These are phyloP conservation scores for Apiotrichum laibachii DNA, from an alignment of 1,284 basidiomycete species.

Conservation along the genomic window DNA sequence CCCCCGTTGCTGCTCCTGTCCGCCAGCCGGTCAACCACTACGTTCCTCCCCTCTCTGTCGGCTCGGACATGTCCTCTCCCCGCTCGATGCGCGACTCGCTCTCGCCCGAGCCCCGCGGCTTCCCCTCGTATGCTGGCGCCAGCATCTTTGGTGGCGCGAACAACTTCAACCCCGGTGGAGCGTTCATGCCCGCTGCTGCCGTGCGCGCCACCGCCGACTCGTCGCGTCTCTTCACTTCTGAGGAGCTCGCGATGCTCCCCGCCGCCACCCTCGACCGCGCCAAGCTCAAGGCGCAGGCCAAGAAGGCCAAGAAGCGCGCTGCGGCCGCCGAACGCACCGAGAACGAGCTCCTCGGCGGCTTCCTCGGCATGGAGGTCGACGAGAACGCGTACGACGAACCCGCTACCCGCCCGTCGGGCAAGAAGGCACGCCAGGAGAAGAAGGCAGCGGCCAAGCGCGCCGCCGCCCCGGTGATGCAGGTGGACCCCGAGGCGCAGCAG, in stretches of 20 bases:
- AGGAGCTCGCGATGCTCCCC: slow-evolving; percentile 44
- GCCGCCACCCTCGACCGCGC: slow-evolving; percentile 36
- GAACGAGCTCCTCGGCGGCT: slow-evolving; percentile 42
- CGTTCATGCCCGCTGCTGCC: slow-evolving; percentile 7
- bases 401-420: background rate
- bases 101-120: slow-evolving; percentile 7
- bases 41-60: slow-evolving; percentile 8
- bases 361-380: slow-evolving; percentile 46
- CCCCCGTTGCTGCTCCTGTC: background rate
- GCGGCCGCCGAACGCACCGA: slow-evolving; percentile 41
- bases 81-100: slow-evolving; percentile 10
- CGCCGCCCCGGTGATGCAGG: slow-evolving; percentile 4
- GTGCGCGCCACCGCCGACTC: slow-evolving; percentile 13
- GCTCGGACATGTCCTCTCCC: slow-evolving; percentile 11
- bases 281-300: slow-evolving; percentile 41
- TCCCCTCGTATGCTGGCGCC: background rate
- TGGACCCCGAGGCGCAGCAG: slow-evolving; percentile 37
- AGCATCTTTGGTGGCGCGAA: too few relatives aligned
- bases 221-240: slow-evolving; percentile 40
- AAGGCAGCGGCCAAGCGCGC: slow-evolving; percentile 14
- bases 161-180: background rate
- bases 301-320: slow-evolving; percentile 48
- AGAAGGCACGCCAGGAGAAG: slow-evolving; percentile 10
- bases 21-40: background rate
- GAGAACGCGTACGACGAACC: slow-evolving; percentile 10